Base-by-base conservation (phyloP, 1,284 basidiomycete genomes). In the Ceratobasidium papillatum region DNA sequence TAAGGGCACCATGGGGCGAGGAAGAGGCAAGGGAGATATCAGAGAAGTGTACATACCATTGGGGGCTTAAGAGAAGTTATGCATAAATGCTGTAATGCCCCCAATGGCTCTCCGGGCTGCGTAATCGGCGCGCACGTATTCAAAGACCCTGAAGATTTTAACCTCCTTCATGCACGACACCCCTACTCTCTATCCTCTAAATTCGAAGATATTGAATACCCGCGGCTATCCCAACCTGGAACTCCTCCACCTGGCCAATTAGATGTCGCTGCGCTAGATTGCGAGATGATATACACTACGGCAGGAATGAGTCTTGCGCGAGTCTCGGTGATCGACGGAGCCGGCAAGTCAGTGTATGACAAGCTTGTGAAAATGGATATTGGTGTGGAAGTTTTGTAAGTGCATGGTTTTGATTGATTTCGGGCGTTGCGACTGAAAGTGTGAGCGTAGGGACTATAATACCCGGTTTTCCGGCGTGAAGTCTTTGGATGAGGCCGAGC, bases 231-330 rank as follows among this genome's bases (percentile, higher is more conserved):
- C 61, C 75, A 65, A 77, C 45, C 78, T 76, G 75, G 38, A 58
- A 62, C 32, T 36, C 63, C 49, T 38, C 65, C 77, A 43, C 66
- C 76, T 59, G 36, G 12, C 54, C 30, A 61, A 62, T 61, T 68
- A 72, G 74, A 78, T 12, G 45, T 81, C 96, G 93, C 83, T 5
- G 85, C 83, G 0, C 80, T 86, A 76, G 86, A 86, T 76, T 87
- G 85, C 80, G 96, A 98, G 81, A 95, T 98, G 93, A 87, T 96
- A 32, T 95, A 94, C 82, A 94, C 94, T 0, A 96, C 95, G 0
- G 92, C 91, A 4, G 96, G 96, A 0, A 89, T 94, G 85, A 89
- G 91, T 30, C 88, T 96, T 7, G 96, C 94, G 3, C 88, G 96
- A 5, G 90, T 96, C 0, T 96, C 95, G 0, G 87, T 96, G 3